phyloP scores from a whole-genome alignment of 164 flowering plant genomes.

The Litsea cubeba region DNA sequence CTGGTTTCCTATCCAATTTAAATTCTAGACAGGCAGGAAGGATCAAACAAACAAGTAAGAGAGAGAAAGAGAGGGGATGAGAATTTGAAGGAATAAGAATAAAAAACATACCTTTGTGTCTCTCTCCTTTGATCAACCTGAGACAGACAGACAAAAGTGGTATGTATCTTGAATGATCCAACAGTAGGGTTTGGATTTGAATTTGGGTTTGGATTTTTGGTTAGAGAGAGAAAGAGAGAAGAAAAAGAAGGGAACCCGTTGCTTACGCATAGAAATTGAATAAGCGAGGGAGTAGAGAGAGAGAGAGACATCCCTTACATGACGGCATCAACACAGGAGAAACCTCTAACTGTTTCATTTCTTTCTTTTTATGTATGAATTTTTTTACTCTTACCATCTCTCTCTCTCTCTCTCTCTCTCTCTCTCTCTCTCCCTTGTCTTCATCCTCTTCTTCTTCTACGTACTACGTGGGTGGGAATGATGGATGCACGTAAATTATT shows the following conservation, averaged over 20 bases:
- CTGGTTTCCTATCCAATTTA: not conserved
- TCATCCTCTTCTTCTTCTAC: no score
- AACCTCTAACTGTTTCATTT: conserved; percentile 1
- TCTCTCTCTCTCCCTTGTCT: no score
- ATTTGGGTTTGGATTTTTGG: not conserved
- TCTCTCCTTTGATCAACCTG: conserved; percentile 1
- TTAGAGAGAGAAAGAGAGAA: no score
- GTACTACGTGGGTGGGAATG: no score
- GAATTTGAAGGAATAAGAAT: no score
- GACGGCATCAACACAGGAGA: conserved; percentile 33
- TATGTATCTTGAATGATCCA: not conserved
- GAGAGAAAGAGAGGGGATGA: not conserved
- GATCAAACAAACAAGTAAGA: not conserved
- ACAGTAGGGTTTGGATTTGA: conserved; percentile 1
- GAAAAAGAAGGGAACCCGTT: conserved; percentile 16
- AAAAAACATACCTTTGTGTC: not conserved
- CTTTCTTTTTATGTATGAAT: no score
- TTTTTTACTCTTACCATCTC: no score
- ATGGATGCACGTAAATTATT: no score
- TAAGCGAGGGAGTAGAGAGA: conserved; percentile 17
- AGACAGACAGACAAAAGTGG: no score
- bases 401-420: no score
- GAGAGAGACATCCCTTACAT: conserved; percentile 39
- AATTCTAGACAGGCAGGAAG: not conserved
- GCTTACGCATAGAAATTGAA: conserved; percentile 31